phyloP scores from a whole-genome alignment of 345 rosid species.

The Citrus mangshanensis region DNA sequence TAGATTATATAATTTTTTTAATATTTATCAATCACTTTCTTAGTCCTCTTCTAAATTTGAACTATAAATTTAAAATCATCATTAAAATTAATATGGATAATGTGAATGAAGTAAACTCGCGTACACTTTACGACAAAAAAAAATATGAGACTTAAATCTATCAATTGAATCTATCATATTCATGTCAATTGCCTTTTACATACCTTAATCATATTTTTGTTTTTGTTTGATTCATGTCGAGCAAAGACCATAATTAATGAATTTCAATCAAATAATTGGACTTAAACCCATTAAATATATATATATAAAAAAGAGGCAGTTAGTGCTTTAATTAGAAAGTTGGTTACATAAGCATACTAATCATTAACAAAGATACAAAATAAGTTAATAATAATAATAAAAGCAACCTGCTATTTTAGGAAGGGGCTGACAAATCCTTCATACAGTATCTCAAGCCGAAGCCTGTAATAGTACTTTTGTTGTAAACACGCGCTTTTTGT shows the following conservation, averaged over 20 bases:
- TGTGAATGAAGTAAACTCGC: neutral
- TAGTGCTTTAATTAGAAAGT: neutral
- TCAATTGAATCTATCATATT: neutral
- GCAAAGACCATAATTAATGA: neutral
- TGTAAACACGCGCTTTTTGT: neutral
- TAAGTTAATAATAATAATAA: neutral
- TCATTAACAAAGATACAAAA: neutral
- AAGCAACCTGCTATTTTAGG: neutral
- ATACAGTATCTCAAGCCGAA: neutral
- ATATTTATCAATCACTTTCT: constrained; percentile 21
- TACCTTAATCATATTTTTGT: neutral
- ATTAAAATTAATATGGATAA: neutral
- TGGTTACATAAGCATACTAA: neutral
- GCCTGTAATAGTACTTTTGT: neutral
- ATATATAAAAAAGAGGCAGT: too few species aligned
- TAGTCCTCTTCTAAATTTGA: neutral
- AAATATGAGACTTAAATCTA: neutral
- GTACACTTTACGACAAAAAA: neutral
- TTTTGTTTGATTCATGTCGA: neutral
- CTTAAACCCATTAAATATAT: neutral
- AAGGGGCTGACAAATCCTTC: constrained; percentile 5
- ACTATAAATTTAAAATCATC: neutral
- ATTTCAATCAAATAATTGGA: neutral
- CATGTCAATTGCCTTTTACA: neutral
- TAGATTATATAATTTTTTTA: neutral